Percentiles rank a stretch among this genome's conserved stretches.
phyloP scores from a whole-genome alignment of 371 early-diverging fungal genomes.

The Lichtheimia ramosa region DNA sequence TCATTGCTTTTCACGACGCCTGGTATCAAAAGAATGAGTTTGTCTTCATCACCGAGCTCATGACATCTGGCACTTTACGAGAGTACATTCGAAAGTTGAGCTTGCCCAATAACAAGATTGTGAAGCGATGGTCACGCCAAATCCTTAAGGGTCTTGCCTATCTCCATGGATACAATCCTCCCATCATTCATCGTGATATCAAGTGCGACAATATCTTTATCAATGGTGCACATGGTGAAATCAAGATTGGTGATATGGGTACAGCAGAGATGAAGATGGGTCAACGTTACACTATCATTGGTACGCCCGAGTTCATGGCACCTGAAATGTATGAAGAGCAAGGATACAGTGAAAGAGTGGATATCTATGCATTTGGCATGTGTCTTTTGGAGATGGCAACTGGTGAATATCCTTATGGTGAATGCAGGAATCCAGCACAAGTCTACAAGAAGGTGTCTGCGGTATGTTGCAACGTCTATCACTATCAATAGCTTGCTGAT shows the following conservation, averaged over 20 bases:
- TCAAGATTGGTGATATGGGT: constrained; percentile 94
- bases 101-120: constrained; percentile 71
- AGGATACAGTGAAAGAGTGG: constrained; percentile 86
- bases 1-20: constrained; percentile 77
- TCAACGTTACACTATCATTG: constrained; percentile 59
- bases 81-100: constrained; percentile 74
- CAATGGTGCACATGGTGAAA: constrained; percentile 85
- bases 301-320: constrained; percentile 91
- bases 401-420: constrained; percentile 85
- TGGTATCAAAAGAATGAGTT: constrained; percentile 75
- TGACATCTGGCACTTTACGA: constrained; percentile 89
- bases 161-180: constrained; percentile 77
- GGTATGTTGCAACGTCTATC: constrained; percentile 25
- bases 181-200: constrained; percentile 89
- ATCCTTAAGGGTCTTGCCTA: constrained; percentile 81
- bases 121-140: constrained; percentile 80
- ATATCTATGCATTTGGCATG: constrained; percentile 95
- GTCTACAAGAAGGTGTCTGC: constrained; percentile 82
- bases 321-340: constrained; percentile 91
- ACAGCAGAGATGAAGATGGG: constrained; percentile 49
- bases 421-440: constrained; percentile 86
- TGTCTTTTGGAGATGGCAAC: constrained; percentile 89
- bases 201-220: constrained; percentile 89
- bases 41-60: constrained; percentile 90
- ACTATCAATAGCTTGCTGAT: not conserved